Evolutionary conservation across 2,329 filamentous ascomycete genomes (phyloP), one percentile per base, ranked within the genome.

Genomic region (Sporothrix humicola): DNA sequence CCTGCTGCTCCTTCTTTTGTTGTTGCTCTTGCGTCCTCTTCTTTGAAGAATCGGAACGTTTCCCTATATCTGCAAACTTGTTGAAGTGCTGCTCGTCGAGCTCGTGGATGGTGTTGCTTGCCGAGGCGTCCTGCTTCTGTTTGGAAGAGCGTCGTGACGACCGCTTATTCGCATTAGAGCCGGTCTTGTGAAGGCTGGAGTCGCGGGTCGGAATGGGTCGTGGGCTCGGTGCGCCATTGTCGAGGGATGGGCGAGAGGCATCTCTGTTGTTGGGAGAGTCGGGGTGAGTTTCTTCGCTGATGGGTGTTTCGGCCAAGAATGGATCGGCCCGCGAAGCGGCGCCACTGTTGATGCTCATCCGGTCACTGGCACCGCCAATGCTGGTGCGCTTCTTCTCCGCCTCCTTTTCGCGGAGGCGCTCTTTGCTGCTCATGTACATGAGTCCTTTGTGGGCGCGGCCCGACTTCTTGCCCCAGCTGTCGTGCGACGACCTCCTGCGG

Each of bases 351-450:
- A 74, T 71, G 78, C 74, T 76, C 46, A 77, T 79, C 61, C 80
- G 80, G 50, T 81, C 83, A 61, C 82, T 81, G 68, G 82, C 83
- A 31, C 81, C 79, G 52, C 83, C 82, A 74, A 83, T 77, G 76
- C 82, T 86, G n/a, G 82, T 78, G 56, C 89, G 85, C 78, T 88
- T 91, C 77, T 87, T 87, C 76, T 92, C 90, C 3, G 82, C 82
- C 75, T 92, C 90, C 76, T 86, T 89, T 70, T 90, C 88, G 63
- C 87, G 86, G 63, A 93, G 82, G 44, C 86, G 85, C 80, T 93
- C 91, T 79, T 88, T 91, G 63, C 91, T 93, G 82, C 87, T 90
- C 90, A 92, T 93, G 78, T 93, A 92, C 87, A 91, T 90, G 78
- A 93, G 82, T 2, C 90, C 87, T 79, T 87, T 88, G 75, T 87